Conservation (phyloP, 352 stramenopile genomes). For the Phytophthora ramorum region DNA sequence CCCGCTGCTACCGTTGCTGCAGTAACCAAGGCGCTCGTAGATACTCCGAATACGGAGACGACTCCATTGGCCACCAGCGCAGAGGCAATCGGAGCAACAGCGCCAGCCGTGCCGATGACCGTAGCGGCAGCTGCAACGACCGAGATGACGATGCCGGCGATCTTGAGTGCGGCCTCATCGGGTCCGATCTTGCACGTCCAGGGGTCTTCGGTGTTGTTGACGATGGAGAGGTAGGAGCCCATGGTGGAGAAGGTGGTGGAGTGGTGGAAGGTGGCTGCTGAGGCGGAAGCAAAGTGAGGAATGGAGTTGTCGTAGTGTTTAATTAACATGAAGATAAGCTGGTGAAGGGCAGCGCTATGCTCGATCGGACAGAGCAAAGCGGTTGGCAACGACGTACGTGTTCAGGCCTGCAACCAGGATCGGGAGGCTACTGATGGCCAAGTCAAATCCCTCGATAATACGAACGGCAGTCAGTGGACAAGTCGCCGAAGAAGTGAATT, state of each 20-base stretch:
- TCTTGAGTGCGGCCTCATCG: constrained; percentile 51
- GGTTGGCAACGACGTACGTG: too few relatives aligned
- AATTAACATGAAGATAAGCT: too few relatives aligned
- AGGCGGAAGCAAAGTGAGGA: constrained; percentile 17
- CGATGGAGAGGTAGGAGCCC: constrained; percentile 56
- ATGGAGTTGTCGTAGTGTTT: too few relatives aligned
- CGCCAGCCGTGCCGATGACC: constrained; percentile 37
- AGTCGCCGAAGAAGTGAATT: too few relatives aligned
- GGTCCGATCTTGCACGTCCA: constrained; percentile 52
- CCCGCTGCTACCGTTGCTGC: constrained; percentile 20
- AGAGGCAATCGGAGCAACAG: constrained; percentile 35
- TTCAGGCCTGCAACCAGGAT: too few relatives aligned
- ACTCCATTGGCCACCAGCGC: constrained; percentile 34
- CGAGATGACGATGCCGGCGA: constrained; percentile 38
- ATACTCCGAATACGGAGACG: constrained; percentile 45
- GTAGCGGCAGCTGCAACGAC: constrained; percentile 32
- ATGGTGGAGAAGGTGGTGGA: constrained; percentile 27
- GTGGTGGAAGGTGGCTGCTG: constrained; percentile 14
- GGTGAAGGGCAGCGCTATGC: too few relatives aligned
- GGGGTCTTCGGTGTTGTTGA: constrained; percentile 48
- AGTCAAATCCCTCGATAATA: too few relatives aligned
- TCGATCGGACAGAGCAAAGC: too few relatives aligned
- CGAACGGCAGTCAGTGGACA: too few relatives aligned
- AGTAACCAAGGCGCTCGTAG: constrained; percentile 31
- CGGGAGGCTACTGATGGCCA: too few relatives aligned